Percentiles rank a stretch among this genome's conserved stretches.
These are phyloP conservation scores for Populus hybrid DNA, from an alignment of 441 rosid genomes.

Conservation along the genomic window DNA sequence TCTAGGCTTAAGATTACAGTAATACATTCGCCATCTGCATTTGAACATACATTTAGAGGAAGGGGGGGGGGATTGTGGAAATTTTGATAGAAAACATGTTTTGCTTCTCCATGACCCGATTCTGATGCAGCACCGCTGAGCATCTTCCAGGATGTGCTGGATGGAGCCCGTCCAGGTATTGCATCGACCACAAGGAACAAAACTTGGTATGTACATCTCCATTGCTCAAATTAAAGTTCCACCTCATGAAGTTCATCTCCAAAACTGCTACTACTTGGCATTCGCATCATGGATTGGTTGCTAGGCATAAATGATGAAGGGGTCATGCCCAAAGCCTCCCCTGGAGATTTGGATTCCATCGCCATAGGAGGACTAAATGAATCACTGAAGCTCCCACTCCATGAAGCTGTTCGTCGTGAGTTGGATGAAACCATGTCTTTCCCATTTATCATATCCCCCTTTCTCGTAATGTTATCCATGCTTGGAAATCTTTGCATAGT, in stretches of 20 bases:
- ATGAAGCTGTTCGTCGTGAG: constrained; percentile 79
- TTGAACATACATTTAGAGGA: constrained; percentile 11
- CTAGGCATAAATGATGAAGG: constrained; percentile 36
- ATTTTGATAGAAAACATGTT: constrained; percentile 10
- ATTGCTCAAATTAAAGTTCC: constrained; percentile 48
- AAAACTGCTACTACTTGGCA: constrained; percentile 43
- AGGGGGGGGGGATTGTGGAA: background rate
- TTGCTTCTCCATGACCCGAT: constrained; percentile 12
- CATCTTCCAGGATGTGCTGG: constrained; percentile 11
- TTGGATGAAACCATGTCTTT: constrained; percentile 30
- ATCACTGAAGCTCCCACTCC: constrained; percentile 74
- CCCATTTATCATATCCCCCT: constrained; percentile 23
- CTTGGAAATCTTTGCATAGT: constrained; percentile 70
- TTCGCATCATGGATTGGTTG: constrained; percentile 15
- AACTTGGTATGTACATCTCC: constrained; percentile 56
- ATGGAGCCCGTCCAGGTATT: constrained; percentile 20
- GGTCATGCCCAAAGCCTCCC: constrained; percentile 37
- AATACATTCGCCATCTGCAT: constrained; percentile 22
- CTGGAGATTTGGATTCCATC: constrained; percentile 30
- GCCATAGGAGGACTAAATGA: constrained; percentile 30
- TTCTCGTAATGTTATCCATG: constrained; percentile 55
- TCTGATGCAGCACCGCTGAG: constrained; percentile 15
- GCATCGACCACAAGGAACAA: constrained; percentile 31
- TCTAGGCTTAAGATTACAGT: constrained; percentile 5
- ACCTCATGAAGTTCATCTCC: constrained; percentile 92